Evolutionary conservation across 257 asterid genomes (phyloP), one percentile per base, ranked within the genome.

Genomic region (Nemophila menziesii): DNA sequence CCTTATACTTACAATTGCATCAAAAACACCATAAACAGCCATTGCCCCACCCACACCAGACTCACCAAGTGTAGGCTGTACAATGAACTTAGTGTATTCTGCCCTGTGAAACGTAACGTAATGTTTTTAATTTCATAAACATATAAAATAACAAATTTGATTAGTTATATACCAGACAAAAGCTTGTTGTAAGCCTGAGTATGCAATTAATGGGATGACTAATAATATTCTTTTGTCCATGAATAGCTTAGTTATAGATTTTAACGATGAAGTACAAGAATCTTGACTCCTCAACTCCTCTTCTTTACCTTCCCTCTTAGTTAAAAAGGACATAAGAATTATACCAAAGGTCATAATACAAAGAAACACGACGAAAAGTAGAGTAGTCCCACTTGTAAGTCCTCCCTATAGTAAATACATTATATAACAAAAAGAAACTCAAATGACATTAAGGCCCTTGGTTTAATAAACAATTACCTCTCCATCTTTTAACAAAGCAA

Each of bases 41-140:
- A 87, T 87, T 57, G 75, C 90, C 55, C 93, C 97, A 23, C 93
- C 97, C 51, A 87, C 95, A 20, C 97, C 97, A 50, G 72, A 75
- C 69, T 83, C 93, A n/a, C 97, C 93, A 39, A 87, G 84, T 22
- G 53, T 52, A 36, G 97, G 97, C 65, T 73, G 60, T 48, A 87
- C 95, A 46, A 80, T 69, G 50, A 75, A 78, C 63, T 83, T 87
- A n/a, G 97, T 87, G 69, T 77, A 87, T 47, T 69, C 95, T 51
- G 95, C 95, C 95, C 97, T 83, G 70, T 16, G 51, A 23, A n/a
- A 7, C n/a, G 47, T 51, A 36, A 38, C 19, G 9, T 20, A 18
- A 41, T 44, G 16, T 19, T 7, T 4, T 39, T 7, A 38, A 11
- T 22, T 6, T 20, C n/a, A 17, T 8, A 5, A 41, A 5, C 15